A percentile compares a stretch with the other conserved stretches of the same genome.
Evolutionary conservation across 768 basidiomycete species (phyloP).

Genomic region (Hysterangium stoloniferum): DNA sequence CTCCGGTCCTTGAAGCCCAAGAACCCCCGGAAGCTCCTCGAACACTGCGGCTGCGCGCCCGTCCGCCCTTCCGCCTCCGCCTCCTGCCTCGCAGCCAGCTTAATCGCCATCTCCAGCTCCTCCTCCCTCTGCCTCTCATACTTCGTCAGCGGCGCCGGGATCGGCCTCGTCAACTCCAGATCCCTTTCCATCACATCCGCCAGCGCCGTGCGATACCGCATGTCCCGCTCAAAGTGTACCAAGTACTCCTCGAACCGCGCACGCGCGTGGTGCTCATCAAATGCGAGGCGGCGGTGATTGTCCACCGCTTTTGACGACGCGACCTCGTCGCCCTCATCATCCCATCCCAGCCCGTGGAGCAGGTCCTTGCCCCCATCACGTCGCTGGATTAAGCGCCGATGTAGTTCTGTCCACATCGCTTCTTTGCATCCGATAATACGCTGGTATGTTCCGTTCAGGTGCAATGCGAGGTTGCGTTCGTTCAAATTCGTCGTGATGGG

Average conservation of each 20-base stretch:
- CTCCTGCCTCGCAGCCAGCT: neutral
- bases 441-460: conserved; percentile 57
- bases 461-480: conserved; percentile 62
- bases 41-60: neutral
- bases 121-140: neutral
- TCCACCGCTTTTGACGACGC: neutral
- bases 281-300: neutral
- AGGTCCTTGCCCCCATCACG: conserved; percentile 32
- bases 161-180: conserved; percentile 1
- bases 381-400: conserved; percentile 48
- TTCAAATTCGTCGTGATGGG: conserved; percentile 26
- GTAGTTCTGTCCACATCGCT: conserved; percentile 71
- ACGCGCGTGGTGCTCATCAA: neutral
- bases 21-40: conserved; percentile 1
- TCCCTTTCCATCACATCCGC: neutral
- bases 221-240: conserved; percentile 6
- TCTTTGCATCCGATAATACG: conserved; percentile 59
- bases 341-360: conserved; percentile 58
- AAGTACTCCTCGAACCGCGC: neutral
- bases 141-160: conserved; percentile 3
- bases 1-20: conserved; percentile 6
- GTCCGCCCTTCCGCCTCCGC: neutral
- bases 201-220: conserved; percentile 8
- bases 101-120: conserved; percentile 5
- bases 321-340: conserved; percentile 29